A percentile compares a stretch with the other conserved stretches of the same genome.
These are phyloP conservation scores for Amborella trichopoda DNA, from an alignment of 164 flowering plant species.

Conservation along the genomic window DNA sequence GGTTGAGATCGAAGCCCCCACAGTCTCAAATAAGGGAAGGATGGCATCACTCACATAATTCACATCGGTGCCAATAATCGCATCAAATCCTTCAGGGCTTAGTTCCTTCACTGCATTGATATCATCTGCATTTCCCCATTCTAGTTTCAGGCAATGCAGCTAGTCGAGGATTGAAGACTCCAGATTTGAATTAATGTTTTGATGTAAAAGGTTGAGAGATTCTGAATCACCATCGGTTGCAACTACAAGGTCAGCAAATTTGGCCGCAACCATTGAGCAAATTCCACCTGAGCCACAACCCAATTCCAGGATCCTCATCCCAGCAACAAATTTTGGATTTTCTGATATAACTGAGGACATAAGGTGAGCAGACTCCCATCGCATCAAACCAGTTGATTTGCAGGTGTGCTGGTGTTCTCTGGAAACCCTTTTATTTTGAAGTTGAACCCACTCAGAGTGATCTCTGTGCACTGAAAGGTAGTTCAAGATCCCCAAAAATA, in stretches of 20 bases:
- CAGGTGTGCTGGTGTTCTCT: conserved; percentile 88
- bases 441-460: conserved; percentile 24
- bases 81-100: conserved; percentile 44
- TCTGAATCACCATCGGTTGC: conserved; percentile 76
- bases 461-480: conserved; percentile 40
- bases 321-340: conserved; percentile 57
- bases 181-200: conserved; percentile 55
- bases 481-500: no score
- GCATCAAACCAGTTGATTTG: conserved; percentile 94
- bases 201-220: conserved; percentile 48
- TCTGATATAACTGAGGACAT: conserved; percentile 70
- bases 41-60: conserved; percentile 70
- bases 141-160: conserved; percentile 36
- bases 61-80: conserved; percentile 85
- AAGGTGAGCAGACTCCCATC: conserved; percentile 93
- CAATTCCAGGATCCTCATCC: conserved; percentile 70
- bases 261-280: conserved; percentile 77
- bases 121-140: conserved; percentile 71
- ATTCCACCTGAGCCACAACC: conserved; percentile 84
- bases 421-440: conserved; percentile 56
- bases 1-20: conserved; percentile 40
- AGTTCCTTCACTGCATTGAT: conserved; percentile 37
- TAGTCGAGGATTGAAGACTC: conserved; percentile 14
- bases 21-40: conserved; percentile 64
- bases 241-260: conserved; percentile 56